Evolutionary conservation across 2,329 filamentous ascomycete genomes (phyloP), one percentile per base, ranked within the genome.

Genomic region (Aspergillus arachidicola): DNA sequence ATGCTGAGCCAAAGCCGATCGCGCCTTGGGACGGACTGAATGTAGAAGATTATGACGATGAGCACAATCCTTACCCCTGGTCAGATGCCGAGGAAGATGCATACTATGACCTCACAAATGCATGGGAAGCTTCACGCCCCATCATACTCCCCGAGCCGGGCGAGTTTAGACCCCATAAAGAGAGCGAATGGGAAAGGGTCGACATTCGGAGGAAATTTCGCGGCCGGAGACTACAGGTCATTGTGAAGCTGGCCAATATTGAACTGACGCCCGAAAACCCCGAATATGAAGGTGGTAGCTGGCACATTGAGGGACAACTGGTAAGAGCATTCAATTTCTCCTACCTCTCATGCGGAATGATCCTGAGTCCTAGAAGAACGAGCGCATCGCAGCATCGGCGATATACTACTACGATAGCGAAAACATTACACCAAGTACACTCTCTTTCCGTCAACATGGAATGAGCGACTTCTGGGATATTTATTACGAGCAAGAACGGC

Each of bases 321-420:
- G 70, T 71, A 60, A 11, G 30, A 10, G 30, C 9, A 32, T 11
- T 32, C 30, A 32, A 32, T 32, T 10, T 10, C 30, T 11, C 10
- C 30, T 32, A 11, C 30, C 30, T 9, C 30, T 4, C 9, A 2
- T 11, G 30, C 7, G 10, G 30, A 32, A 2, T 32, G 30, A 32
- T 11, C 2, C 30, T 32, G 10, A 11, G 9, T 65, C 19, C 50
- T 41, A 50, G 14, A 12, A 58, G 72, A 90, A 90, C 68, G 88
- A 91, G 70, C 84, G 83, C 64, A 90, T 91, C 32, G 83, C 82
- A 62, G 86, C 86, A 0, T 88, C 87, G 0, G 85, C 87, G 0
- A 77, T 91, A 2, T 91, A 88, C 76, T 90, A 90, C 73, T 87
- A 87, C 67, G 85, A 88, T 66, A 78, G 75, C 60, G 81, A 88